Percentiles rank a stretch among this genome's conserved stretches.
Evolutionary conservation across 1,284 basidiomycete genomes (phyloP).

Genomic region (Tylopilus sp.): DNA sequence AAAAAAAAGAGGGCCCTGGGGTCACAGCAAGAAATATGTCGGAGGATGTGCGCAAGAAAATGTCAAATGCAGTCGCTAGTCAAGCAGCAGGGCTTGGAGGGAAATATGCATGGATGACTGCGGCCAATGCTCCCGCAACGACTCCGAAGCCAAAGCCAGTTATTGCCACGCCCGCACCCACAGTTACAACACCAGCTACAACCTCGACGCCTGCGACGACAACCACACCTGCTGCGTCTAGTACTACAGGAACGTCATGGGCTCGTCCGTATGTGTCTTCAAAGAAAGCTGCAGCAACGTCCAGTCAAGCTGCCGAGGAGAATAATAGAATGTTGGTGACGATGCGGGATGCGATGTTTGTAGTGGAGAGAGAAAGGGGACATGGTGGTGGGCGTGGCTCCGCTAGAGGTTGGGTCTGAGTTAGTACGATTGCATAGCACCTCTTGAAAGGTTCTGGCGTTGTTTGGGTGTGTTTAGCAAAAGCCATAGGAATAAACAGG

Average conservation of each 20-base stretch:
- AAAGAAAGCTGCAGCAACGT: slow-evolving; percentile 25
- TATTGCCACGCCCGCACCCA: slow-evolving; percentile 25
- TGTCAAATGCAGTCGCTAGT: slow-evolving; percentile 84
- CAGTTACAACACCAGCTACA: slow-evolving; percentile 26
- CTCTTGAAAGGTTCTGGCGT: no score
- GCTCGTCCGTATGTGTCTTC: slow-evolving; percentile 62
- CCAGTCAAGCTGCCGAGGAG: slow-evolving; percentile 40
- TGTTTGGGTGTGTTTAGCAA: slow-evolving; percentile 27
- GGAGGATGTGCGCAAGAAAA: slow-evolving; percentile 83
- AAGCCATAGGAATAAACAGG: slow-evolving; percentile 24
- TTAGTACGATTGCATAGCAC: no score
- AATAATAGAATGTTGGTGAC: slow-evolving; percentile 59
- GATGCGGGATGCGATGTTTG: slow-evolving; percentile 75
- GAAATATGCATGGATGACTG: slow-evolving; percentile 84
- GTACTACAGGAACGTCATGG: slow-evolving; percentile 42
- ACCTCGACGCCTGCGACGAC: slow-evolving; percentile 37
- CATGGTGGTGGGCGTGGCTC: slow-evolving; percentile 75
- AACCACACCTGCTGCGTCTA: slow-evolving; percentile 25
- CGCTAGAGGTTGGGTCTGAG: slow-evolving; percentile 65
- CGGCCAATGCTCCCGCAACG: slow-evolving; percentile 47
- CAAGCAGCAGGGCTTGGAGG: slow-evolving; percentile 78
- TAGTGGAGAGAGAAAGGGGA: slow-evolving; percentile 70
- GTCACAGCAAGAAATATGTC: slow-evolving; percentile 84
- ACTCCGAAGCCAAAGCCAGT: slow-evolving; percentile 46
- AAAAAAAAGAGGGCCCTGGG: slow-evolving; percentile 79